Evolutionary conservation across 331 rosid species (phyloP), one percentile per base, ranked within the genome.

Genomic region (Spiraea crenata): DNA sequence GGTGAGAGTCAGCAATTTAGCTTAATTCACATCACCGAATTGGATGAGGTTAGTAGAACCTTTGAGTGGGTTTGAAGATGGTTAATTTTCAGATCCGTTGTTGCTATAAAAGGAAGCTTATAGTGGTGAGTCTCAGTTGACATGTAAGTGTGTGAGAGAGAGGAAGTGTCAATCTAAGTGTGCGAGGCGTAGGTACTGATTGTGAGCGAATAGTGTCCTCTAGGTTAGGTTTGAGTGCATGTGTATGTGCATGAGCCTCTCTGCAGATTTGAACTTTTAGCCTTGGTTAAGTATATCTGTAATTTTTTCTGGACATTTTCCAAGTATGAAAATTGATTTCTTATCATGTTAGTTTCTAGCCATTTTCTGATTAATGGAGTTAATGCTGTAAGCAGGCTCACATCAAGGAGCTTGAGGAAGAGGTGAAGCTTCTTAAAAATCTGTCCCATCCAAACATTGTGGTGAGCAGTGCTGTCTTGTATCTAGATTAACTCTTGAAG

Each of bases 321-420:
- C 4, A 13, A 9, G 5, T 16, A 34, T 57, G 5, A 42, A 15
- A 7, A 0, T 55, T 9, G 12, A 42, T 42, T 44, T 44, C 57
- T 10, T 70, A 56, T 34, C 48, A 3, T 38, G 42, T 63, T 72
- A 19, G 42, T 48, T 64, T 49, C 69, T 60, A 37, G 47, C 55
- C 2, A 8, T 57, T 77, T 57, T 16, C 19, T 55, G 68, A 60
- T 15, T 74, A 50, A 65, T 77, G 50, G 77, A 71, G 59, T 83
- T 52, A 9, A 71, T 69, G 78, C 77, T 73, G 69, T 67, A 65
- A 73, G 70, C 81, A 95, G 99, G 89, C 90, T 72, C 99, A 95
- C 62, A 69, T 95, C 72, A 90, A 87, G 86, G 99, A 91, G 81
- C 99, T 95, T 50, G 99, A 95, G 84, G 99, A 95, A 80, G 99